A percentile compares a stretch with the other conserved stretches of the same genome.
Evolutionary conservation across 192 early-diverging fungal genomes (phyloP).

Genomic region (Coemansia sp.): DNA sequence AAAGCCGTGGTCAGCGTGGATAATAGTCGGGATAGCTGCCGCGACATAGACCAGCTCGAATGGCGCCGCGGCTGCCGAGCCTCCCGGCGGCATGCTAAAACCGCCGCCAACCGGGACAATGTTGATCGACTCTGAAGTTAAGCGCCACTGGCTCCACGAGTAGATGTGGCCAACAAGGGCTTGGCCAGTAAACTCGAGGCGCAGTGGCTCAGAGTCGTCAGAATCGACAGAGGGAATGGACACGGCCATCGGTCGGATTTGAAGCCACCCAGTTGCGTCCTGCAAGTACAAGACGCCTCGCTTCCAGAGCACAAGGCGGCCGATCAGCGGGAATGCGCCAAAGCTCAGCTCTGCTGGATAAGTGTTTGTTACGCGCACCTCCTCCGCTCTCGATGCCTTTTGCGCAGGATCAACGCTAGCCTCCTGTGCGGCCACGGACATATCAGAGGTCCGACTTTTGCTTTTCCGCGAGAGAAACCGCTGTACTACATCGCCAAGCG

Average conservation of each 20-base stretch:
- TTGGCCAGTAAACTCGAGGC: conserved; percentile 31
- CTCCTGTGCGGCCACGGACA: neutral
- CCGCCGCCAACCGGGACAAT: neutral
- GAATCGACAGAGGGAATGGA: neutral
- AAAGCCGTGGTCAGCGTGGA: conserved; percentile 26
- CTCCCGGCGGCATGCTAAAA: neutral
- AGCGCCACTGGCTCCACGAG: conserved; percentile 34
- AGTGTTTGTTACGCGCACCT: conserved; percentile 8
- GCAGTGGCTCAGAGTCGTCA: neutral
- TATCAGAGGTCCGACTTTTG: neutral
- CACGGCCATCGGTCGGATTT: conserved; percentile 11
- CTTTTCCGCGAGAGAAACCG: conserved; percentile 15
- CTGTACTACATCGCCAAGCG: conserved; percentile 23
- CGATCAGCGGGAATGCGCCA: conserved; percentile 25
- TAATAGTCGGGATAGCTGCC: conserved; percentile 6
- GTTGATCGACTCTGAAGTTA: conserved; percentile 18
- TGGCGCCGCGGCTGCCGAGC: neutral
- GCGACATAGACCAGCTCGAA: conserved; percentile 25
- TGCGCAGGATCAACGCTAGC: neutral
- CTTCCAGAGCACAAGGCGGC: conserved; percentile 19
- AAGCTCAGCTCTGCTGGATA: conserved; percentile 21
- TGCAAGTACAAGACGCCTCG: conserved; percentile 41
- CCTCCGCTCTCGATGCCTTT: neutral
- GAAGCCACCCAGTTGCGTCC: conserved; percentile 32
- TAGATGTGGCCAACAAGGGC: conserved; percentile 32